Base-by-base conservation (phyloP, 805 yeast species). In the Metschnikowia anglica region DNA sequence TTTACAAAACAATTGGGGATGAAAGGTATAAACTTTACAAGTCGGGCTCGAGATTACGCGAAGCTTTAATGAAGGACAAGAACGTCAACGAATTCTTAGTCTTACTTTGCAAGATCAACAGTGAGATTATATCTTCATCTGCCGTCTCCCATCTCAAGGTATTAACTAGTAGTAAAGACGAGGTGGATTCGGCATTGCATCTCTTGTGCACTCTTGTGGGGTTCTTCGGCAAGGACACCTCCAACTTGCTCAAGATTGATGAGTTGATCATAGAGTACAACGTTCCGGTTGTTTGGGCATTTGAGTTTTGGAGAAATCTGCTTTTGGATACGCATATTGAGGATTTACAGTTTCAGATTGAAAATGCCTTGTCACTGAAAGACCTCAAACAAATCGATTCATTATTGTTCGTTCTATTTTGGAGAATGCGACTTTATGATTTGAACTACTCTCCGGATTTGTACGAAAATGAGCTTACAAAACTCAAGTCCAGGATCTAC, bases 351-450 rank as follows among this genome's bases (percentile, higher is more conserved):
- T 9, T 40, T 6, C 21, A 34, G n/a, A 31, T 47, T n/a, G 19
- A 33, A 17, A 37, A 34, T 7, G 38, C 47, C 5, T 32, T 48
- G 41, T 27, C 41, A 38, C 13, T 51, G 53, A 20, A 19, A 7
- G 30, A 23, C 11, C 13, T 42, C 7, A 31, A 30, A 2, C 62
- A 39, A 25, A 46, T 60, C n/a, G 56, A 62, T 55, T 31, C 53
- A 0, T 26, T 49, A 7, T 37, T 81, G 2, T 53, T 68, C 2
- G 56, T 62, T 11, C 11, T 30, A 11, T 90, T 89, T 53, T 90
- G 96, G 97, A 78, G 71, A 47, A 66, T 85, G 25, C 74, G 83
- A 0, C 63, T 88, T 6, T 81, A 84, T 55, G 96, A 89, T 54
- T 77, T 89, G 24, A 75, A 77, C 46, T 83, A 63, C 56, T 73